Evolutionary conservation across 768 basidiomycete species (phyloP), one percentile per base, ranked within the genome.

Genomic region (Lactifluus echinatus): DNA sequence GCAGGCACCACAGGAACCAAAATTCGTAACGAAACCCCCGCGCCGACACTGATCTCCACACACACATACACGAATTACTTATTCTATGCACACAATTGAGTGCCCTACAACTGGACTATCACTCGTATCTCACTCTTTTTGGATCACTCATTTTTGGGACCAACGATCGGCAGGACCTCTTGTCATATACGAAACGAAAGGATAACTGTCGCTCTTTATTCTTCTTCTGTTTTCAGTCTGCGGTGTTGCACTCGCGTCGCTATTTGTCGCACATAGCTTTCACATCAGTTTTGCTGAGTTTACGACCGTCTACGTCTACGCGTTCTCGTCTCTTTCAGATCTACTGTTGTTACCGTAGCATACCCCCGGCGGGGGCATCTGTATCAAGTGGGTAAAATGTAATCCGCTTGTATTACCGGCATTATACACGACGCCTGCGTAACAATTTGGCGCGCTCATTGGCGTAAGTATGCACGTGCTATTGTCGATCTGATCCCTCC

Each of bases 141-240:
- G 49, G 5, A 56, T 39, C 52, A 2, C 48, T 52, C 46, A 0
- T 55, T 42, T 37, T 54, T 36, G 42, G 17, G 29, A 39, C 21
- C 15, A 15, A 44, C 63, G 46, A 55, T 52, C 67, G 67, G 68
- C 70, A 67, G 63, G 67, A 61, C 50, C 43, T 57, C 73, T 75
- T 77, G 74, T 75, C 74, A 79, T 77, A 75, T 75, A 78, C 76
- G 76, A 74, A 68, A 77, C 77, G 76, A 76, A 74, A 66, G 65
- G 24, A 29, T n/a, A 15, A 31, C 68, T 67, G 71, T 71, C 69
- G 61, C 71, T 68, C 64, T n/a, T n/a, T n/a, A 67, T 71, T 53
- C 62, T 55, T 57, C 19, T 2, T 5, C 56, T 53, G 31, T 44
- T 42, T 31, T 33, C 46, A 21, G 2, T 36, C 26, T 7, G 15